Conservation (phyloP, 2,329 filamentous ascomycete species). For the Zasmidium citrigriseum region DNA sequence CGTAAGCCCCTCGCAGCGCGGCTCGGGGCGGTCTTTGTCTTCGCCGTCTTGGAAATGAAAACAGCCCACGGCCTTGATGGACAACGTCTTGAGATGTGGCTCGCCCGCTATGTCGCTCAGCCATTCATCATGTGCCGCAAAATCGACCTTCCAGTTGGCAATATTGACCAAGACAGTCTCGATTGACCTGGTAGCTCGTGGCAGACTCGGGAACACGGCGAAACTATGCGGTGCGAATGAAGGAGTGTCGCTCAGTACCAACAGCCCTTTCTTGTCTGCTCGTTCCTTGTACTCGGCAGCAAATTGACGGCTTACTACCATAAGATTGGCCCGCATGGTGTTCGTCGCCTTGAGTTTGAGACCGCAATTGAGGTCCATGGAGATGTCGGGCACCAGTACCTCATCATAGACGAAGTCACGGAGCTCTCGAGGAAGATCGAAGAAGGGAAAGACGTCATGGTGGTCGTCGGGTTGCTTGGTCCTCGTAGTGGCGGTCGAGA, state of each 20-base stretch:
- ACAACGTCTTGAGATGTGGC: not conserved
- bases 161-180: not conserved
- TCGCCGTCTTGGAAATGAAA: not conserved
- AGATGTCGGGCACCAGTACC: not conserved
- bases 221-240: not conserved
- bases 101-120: too few relatives aligned
- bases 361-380: not conserved
- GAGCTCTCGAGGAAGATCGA: constrained; percentile 14
- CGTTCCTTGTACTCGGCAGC: not conserved
- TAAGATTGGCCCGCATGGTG: not conserved
- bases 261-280: not conserved
- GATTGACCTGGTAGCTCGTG: not conserved
- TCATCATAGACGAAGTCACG: constrained; percentile 11
- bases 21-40: too few relatives aligned
- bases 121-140: not conserved
- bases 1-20: not conserved
- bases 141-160: not conserved
- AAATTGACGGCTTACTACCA: not conserved
- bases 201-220: not conserved
- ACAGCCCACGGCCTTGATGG: not conserved
- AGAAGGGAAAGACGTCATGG: constrained; percentile 24
- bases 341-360: not conserved
- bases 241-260: not conserved
- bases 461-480: not conserved
- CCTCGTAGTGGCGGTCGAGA: not conserved